Conservation (phyloP, 805 yeast species). For the Candida adriatica region DNA sequence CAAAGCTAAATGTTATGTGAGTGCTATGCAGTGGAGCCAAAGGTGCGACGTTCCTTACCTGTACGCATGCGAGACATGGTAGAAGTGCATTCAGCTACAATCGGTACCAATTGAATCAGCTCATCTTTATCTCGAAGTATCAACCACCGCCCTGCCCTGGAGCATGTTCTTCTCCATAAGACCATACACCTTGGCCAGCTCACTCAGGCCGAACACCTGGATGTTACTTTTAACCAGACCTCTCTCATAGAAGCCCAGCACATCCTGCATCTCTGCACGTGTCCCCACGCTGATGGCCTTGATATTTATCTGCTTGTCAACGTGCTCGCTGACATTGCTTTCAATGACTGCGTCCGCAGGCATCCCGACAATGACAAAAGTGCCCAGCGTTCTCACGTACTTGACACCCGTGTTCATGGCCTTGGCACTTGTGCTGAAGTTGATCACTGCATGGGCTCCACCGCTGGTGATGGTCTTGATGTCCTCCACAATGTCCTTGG, state of each 20-base stretch:
- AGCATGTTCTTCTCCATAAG: slow-evolving; percentile 50
- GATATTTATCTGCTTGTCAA: slow-evolving; percentile 38
- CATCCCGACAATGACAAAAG: slow-evolving; percentile 56
- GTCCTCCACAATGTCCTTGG: slow-evolving; percentile 42
- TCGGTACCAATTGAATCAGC: too few species aligned
- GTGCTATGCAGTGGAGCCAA: too few species aligned
- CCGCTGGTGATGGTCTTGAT: slow-evolving; percentile 42
- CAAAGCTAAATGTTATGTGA: too few species aligned
- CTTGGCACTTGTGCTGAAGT: slow-evolving; percentile 48
- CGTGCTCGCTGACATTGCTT: slow-evolving; percentile 38
- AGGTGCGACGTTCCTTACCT: too few species aligned
- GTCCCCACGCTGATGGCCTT: slow-evolving; percentile 27
- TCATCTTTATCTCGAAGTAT: slow-evolving; percentile 58
- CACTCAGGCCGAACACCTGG: slow-evolving; percentile 46
- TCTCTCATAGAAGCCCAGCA: slow-evolving; percentile 57
- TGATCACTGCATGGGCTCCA: slow-evolving; percentile 66
- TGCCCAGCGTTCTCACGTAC: slow-evolving; percentile 53
- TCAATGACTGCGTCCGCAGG: slow-evolving; percentile 42
- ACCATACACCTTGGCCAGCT: slow-evolving; percentile 42
- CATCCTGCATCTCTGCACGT: slow-evolving; percentile 41
- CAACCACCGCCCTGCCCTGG: slow-evolving; percentile 76
- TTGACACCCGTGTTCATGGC: slow-evolving; percentile 42
- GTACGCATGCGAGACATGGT: too few species aligned
- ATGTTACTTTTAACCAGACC: slow-evolving; percentile 58
- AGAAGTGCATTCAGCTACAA: too few species aligned